These are phyloP conservation scores for Trichocomaceae sp. DNA, from an alignment of 2,329 filamentous ascomycete genomes.

Conservation along the genomic window DNA sequence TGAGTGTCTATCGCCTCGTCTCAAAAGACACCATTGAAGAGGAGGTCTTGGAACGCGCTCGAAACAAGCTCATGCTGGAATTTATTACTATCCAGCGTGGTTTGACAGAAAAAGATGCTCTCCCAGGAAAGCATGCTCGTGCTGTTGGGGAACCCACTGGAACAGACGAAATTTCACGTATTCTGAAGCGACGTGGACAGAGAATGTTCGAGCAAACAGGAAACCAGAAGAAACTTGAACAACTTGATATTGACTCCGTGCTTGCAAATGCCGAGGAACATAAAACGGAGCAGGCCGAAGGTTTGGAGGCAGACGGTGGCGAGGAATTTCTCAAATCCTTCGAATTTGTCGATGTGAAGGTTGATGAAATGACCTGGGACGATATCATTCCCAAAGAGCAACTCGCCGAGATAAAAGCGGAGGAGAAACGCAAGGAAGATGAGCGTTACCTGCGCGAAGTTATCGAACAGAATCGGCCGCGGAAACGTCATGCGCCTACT, in stretches of 20 bases:
- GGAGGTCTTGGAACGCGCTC: slow-evolving; percentile 89
- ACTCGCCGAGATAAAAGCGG: slow-evolving; percentile 78
- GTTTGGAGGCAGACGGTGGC: slow-evolving; percentile 90
- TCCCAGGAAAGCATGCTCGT: slow-evolving; percentile 70
- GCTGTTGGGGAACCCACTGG: slow-evolving; percentile 74
- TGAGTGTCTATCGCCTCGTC: slow-evolving; percentile 92
- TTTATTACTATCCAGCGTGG: slow-evolving; percentile 96
- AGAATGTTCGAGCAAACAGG: slow-evolving; percentile 98
- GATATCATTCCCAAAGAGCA: slow-evolving; percentile 95
- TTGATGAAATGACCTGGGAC: slow-evolving; percentile 89
- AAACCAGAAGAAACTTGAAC: slow-evolving; percentile 93
- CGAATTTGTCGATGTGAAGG: slow-evolving; percentile 95
- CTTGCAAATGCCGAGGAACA: slow-evolving; percentile 95
- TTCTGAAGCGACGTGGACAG: slow-evolving; percentile 95
- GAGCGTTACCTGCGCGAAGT: slow-evolving; percentile 76
- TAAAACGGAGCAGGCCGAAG: slow-evolving; percentile 89
- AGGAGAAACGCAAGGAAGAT: slow-evolving; percentile 77
- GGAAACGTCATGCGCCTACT: slow-evolving; percentile 62
- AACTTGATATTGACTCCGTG: slow-evolving; percentile 95
- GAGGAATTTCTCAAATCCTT: slow-evolving; percentile 87
- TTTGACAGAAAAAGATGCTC: slow-evolving; percentile 85
- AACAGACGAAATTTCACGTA: slow-evolving; percentile 89
- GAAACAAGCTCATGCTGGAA: slow-evolving; percentile 95
- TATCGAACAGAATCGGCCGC: slow-evolving; percentile 77
- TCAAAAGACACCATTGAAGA: slow-evolving; percentile 98